These are phyloP conservation scores for Vitis hybrid DNA, from an alignment of 177 flowering plant species.

Conservation along the genomic window DNA sequence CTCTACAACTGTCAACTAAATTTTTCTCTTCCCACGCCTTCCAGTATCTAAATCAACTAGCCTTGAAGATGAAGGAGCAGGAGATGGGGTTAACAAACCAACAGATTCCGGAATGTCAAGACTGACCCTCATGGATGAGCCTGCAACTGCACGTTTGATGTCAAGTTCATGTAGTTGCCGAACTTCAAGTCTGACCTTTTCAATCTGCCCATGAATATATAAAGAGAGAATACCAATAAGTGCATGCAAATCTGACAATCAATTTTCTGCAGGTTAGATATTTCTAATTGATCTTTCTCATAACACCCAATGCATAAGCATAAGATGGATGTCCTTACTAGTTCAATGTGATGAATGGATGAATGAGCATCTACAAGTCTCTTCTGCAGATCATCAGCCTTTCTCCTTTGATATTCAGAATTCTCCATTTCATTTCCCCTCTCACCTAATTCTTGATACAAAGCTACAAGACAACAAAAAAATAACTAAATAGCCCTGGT, in stretches of 20 bases:
- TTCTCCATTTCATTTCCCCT: constrained; percentile 80
- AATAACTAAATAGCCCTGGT: neutral
- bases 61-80: constrained; percentile 55
- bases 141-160: constrained; percentile 52
- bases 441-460: constrained; percentile 83
- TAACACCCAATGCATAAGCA: neutral
- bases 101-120: constrained; percentile 95
- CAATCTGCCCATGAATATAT: constrained; percentile 44
- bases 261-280: neutral
- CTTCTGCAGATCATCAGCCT: constrained; percentile 71
- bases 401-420: constrained; percentile 70
- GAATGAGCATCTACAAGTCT: constrained; percentile 72
- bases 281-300: neutral
- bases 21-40: constrained; percentile 65
- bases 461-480: constrained; percentile 38
- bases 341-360: constrained; percentile 82
- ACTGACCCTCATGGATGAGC: constrained; percentile 54
- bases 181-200: constrained; percentile 52
- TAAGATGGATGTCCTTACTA: constrained; percentile 40
- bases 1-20: constrained; percentile 20
- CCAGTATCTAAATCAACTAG: constrained; percentile 60
- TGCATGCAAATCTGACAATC: neutral
- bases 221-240: constrained; percentile 8
- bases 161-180: constrained; percentile 51
- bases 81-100: constrained; percentile 50